Evolutionary conservation across 352 stramenopile genomes (phyloP).

Genomic region (Blastocystis sp.): DNA sequence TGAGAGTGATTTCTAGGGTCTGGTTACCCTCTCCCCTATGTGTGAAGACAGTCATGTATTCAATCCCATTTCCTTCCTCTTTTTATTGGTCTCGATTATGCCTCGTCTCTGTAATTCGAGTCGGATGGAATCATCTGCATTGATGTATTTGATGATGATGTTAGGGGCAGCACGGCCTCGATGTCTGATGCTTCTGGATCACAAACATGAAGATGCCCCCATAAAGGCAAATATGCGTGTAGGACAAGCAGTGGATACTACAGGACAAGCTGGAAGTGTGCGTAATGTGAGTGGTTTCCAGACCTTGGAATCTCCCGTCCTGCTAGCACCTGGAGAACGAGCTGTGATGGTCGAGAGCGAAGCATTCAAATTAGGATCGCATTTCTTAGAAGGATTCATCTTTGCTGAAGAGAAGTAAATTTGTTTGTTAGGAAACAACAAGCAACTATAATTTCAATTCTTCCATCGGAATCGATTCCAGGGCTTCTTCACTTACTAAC

Average conservation of each 20-base stretch:
- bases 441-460: neutral
- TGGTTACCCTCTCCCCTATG: conserved; percentile 29
- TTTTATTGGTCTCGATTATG: conserved; percentile 21
- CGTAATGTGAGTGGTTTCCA: conserved; percentile 64
- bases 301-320: conserved; percentile 42
- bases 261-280: conserved; percentile 46
- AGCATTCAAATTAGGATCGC: conserved; percentile 23
- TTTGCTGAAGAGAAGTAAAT: conserved; percentile 47
- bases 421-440: conserved; percentile 32
- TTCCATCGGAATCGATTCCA: conserved; percentile 45
- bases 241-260: conserved; percentile 60
- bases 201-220: conserved; percentile 39
- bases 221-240: conserved; percentile 52
- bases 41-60: neutral
- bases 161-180: conserved; percentile 37
- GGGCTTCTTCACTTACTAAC: conserved; percentile 34
- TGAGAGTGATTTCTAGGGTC: neutral
- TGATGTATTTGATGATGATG: conserved; percentile 50
- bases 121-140: neutral
- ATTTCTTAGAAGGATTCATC: conserved; percentile 44
- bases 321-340: conserved; percentile 52
- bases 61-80: conserved; percentile 9
- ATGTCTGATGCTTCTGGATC: conserved; percentile 49
- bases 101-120: conserved; percentile 27
- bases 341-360: conserved; percentile 53